Conservation (phyloP, 2,329 filamentous ascomycete genomes). For the Nothophaeocryptopus gaeumannii region DNA sequence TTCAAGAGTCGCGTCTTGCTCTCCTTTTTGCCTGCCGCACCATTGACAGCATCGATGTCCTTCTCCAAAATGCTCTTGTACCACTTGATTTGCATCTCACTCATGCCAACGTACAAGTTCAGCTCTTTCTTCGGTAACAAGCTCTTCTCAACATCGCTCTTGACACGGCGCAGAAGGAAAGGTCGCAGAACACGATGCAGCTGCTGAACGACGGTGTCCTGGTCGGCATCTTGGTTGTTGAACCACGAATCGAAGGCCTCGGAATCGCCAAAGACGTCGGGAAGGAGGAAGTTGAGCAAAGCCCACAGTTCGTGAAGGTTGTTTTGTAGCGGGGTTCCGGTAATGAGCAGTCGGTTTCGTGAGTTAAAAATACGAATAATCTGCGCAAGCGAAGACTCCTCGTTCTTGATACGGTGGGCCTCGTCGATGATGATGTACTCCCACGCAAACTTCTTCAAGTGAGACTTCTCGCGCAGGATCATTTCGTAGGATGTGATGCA, state of each 20-base stretch:
- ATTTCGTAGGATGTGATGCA: slow-evolving; percentile 99
- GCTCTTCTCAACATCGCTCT: slow-evolving; percentile 97
- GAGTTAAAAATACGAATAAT: slow-evolving; percentile 97
- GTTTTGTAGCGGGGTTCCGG: slow-evolving; percentile 94
- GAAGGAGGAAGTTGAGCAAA: slow-evolving; percentile 92
- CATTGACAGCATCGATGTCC: slow-evolving; percentile 97
- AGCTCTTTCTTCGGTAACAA: slow-evolving; percentile 95
- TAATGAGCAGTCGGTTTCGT: slow-evolving; percentile 90
- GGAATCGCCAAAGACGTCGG: slow-evolving; percentile 94
- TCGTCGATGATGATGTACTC: slow-evolving; percentile 99
- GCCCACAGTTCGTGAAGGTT: slow-evolving; percentile 98
- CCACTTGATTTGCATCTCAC: slow-evolving; percentile 98
- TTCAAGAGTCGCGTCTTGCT: slow-evolving; percentile 96
- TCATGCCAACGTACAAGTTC: slow-evolving; percentile 97
- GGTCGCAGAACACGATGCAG: slow-evolving; percentile 88
- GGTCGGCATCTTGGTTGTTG: slow-evolving; percentile 81
- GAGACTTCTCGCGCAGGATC: slow-evolving; percentile 91
- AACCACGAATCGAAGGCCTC: slow-evolving; percentile 99
- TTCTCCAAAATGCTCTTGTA: slow-evolving; percentile 99
- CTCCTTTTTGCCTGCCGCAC: slow-evolving; percentile 91
- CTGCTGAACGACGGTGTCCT: slow-evolving; percentile 94
- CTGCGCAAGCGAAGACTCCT: slow-evolving; percentile 93
- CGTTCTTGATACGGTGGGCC: slow-evolving; percentile 98
- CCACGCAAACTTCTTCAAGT: slow-evolving; percentile 97
- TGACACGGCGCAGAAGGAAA: slow-evolving; percentile 92